phyloP scores from a whole-genome alignment of 2,329 filamentous ascomycete species.

The Alternaria ventricosa region DNA sequence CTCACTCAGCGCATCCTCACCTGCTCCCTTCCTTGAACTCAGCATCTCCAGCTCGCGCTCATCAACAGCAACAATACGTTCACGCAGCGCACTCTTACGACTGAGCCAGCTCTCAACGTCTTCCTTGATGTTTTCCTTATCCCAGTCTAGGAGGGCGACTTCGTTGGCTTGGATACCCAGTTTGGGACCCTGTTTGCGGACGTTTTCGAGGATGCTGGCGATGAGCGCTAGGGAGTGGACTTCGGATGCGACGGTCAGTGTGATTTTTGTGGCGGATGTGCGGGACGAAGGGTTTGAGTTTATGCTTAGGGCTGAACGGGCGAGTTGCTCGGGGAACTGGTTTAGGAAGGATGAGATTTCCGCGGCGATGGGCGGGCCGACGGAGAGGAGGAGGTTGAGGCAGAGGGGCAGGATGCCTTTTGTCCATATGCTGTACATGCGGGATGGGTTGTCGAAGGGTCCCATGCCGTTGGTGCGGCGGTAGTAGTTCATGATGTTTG shows the following conservation, averaged over 20 bases:
- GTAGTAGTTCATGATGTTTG: conserved; percentile 79
- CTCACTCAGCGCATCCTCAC: conserved; percentile 54
- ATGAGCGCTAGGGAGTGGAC: conserved; percentile 80
- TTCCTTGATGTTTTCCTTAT: conserved; percentile 73
- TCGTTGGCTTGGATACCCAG: conserved; percentile 63
- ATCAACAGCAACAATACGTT: conserved; percentile 75
- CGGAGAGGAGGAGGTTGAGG: conserved; percentile 82
- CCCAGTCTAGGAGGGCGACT: conserved; percentile 77
- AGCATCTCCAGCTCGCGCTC: conserved; percentile 72
- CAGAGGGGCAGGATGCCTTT: conserved; percentile 86
- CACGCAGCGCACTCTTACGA: conserved; percentile 70
- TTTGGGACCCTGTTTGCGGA: conserved; percentile 58
- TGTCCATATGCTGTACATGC: conserved; percentile 89
- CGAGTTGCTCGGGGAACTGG: conserved; percentile 81
- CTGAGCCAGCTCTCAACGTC: conserved; percentile 85
- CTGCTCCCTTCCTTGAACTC: conserved; percentile 40
- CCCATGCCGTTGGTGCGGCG: conserved; percentile 71
- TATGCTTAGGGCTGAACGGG: conserved; percentile 74
- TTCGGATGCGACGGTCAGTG: conserved; percentile 76
- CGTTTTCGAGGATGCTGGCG: conserved; percentile 71
- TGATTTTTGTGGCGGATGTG: conserved; percentile 62
- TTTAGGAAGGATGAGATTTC: conserved; percentile 90
- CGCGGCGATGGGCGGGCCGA: conserved; percentile 80
- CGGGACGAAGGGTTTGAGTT: conserved; percentile 55
- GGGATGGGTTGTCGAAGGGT: conserved; percentile 76